A percentile compares a stretch with the other conserved stretches of the same genome.
Conservation (phyloP, 495 filamentous ascomycete genomes). For the Hypoxylon rickii region DNA sequence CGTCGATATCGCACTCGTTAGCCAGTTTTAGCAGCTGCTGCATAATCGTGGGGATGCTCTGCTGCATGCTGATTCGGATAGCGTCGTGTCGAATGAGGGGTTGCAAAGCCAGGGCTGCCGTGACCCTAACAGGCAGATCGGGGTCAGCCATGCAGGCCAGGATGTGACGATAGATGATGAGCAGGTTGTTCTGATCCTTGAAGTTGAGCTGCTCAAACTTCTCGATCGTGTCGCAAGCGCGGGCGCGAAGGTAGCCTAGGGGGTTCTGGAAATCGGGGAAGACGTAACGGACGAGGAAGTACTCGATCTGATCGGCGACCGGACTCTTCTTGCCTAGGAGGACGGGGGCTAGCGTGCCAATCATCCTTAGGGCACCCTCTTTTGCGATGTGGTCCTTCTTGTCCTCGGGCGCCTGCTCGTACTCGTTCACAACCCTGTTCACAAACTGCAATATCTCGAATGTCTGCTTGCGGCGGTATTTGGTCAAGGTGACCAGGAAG, state of each 20-base stretch:
- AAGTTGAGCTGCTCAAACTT: constrained; percentile 97
- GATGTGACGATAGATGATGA: constrained; percentile 94
- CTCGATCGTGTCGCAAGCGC: constrained; percentile 95
- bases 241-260: constrained; percentile 90
- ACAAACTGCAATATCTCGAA: constrained; percentile 92
- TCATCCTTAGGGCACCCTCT: constrained; percentile 96
- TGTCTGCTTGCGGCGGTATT: constrained; percentile 91
- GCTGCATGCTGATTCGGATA: constrained; percentile 91
- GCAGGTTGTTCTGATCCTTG: constrained; percentile 90
- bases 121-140: constrained; percentile 89
- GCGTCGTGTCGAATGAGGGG: constrained; percentile 94
- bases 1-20: constrained; percentile 94
- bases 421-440: constrained; percentile 87
- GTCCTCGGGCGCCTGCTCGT: constrained; percentile 77
- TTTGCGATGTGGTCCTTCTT: constrained; percentile 93
- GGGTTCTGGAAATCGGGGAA: constrained; percentile 96
- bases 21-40: constrained; percentile 95
- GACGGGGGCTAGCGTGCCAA: constrained; percentile 89
- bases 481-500: constrained; percentile 92
- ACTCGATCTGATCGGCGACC: constrained; percentile 97
- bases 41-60: constrained; percentile 99
- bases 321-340: constrained; percentile 97
- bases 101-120: constrained; percentile 91
- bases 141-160: constrained; percentile 94
- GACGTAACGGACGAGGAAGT: constrained; percentile 96